phyloP scores from a whole-genome alignment of 2,329 filamentous ascomycete genomes.

The Graphilbum ipis-grandicollis region DNA sequence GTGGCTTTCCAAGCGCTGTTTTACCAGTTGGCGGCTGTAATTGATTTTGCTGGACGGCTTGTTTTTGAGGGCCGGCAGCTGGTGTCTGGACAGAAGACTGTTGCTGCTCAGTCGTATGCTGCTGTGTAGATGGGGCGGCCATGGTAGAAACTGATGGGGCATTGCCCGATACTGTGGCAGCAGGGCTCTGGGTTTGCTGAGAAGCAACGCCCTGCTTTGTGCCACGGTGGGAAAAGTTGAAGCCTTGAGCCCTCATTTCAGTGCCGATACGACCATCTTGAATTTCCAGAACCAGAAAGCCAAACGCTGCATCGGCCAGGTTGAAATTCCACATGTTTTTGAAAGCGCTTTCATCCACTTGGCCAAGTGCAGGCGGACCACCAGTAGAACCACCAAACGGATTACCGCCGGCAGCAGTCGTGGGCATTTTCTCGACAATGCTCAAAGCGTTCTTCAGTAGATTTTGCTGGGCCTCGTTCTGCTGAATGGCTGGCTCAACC shows the following conservation, averaged over 20 bases:
- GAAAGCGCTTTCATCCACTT: conserved; percentile 96
- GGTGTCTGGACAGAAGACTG: neutral
- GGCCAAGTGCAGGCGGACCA: conserved; percentile 56
- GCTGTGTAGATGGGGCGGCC: conserved; percentile 10
- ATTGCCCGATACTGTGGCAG: conserved; percentile 18
- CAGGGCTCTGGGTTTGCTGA: conserved; percentile 15
- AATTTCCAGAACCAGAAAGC: conserved; percentile 86
- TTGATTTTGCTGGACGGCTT: neutral
- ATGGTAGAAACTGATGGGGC: conserved; percentile 10
- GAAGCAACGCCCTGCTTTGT: conserved; percentile 16
- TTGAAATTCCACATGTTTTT: conserved; percentile 99
- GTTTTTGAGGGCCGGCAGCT: neutral
- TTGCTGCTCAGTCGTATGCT: neutral
- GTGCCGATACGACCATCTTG: conserved; percentile 93
- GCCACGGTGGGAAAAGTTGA: conserved; percentile 95
- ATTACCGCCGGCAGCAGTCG: conserved; percentile 84
- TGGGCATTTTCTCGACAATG: conserved; percentile 96
- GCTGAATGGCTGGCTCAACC: conserved; percentile 82
- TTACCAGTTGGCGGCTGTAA: conserved; percentile 6
- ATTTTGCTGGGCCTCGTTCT: conserved; percentile 87
- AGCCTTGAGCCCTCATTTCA: conserved; percentile 96
- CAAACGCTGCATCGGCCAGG: conserved; percentile 89
- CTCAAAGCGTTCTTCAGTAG: conserved; percentile 80
- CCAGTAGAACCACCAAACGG: conserved; percentile 80
- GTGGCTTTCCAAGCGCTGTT: conserved; percentile 18